Percentiles rank a stretch among this genome's conserved stretches.
These are phyloP conservation scores for Pseudonectria foliicola DNA, from an alignment of 2,329 filamentous ascomycete genomes.

Conservation along the genomic window DNA sequence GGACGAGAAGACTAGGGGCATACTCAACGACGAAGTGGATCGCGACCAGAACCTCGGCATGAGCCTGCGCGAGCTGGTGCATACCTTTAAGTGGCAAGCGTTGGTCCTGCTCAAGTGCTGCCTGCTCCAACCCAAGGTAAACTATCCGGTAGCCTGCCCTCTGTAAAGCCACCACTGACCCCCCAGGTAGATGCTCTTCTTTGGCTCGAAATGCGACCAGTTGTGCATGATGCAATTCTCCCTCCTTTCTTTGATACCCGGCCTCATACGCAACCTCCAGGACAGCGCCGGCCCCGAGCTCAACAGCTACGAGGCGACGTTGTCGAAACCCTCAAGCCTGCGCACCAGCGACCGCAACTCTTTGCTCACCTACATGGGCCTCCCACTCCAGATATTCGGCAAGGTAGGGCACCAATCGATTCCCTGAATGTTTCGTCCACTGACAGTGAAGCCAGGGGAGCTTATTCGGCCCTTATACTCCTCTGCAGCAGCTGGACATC, in stretches of 20 bases:
- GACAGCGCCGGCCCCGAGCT: conserved; percentile 94
- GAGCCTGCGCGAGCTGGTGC: conserved; percentile 84
- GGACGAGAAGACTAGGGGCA: conserved; percentile 53
- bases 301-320: conserved; percentile 69
- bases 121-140: conserved; percentile 86
- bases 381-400: conserved; percentile 91
- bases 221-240: conserved; percentile 99
- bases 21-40: conserved; percentile 59
- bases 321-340: conserved; percentile 73
- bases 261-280: conserved; percentile 82
- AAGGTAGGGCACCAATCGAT: conserved; percentile 47
- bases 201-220: conserved; percentile 90
- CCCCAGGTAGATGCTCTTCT: conserved; percentile 79
- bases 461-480: conserved; percentile 93
- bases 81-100: conserved; percentile 92
- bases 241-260: conserved; percentile 88
- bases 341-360: conserved; percentile 89
- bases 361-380: conserved; percentile 85
- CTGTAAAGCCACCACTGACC: conserved; percentile 1
- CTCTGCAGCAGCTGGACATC: conserved; percentile 88
- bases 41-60: conserved; percentile 81
- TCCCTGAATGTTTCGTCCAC: background rate
- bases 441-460: conserved; percentile 55
- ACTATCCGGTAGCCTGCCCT: background rate
- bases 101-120: conserved; percentile 90